These are phyloP conservation scores for Blechomonas ayalai DNA, from an alignment of 208 protist genomes.

Conservation along the genomic window DNA sequence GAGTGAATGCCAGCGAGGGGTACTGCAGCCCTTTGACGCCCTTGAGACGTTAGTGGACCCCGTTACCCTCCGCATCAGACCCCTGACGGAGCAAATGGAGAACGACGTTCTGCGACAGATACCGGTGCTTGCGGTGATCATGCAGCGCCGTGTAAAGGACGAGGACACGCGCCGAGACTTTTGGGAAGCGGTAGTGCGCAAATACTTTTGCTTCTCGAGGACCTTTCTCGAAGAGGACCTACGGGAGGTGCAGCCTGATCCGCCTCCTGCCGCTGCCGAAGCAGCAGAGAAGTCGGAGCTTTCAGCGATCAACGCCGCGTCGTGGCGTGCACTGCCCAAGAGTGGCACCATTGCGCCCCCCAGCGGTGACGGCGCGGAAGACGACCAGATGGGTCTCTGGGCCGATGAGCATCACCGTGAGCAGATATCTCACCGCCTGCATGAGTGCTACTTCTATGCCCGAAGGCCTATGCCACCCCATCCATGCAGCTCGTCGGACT, in stretches of 20 bases:
- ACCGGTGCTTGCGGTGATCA: slow-evolving; percentile 63
- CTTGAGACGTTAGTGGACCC: slow-evolving; percentile 70
- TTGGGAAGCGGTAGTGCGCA: slow-evolving; percentile 76
- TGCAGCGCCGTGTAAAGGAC: slow-evolving; percentile 43
- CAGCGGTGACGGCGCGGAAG: slow-evolving; percentile 4
- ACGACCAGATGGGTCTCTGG: not conserved
- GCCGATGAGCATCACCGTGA: not conserved
- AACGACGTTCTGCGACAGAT: slow-evolving; percentile 77
- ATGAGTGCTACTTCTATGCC: slow-evolving; percentile 9
- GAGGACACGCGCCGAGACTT: slow-evolving; percentile 48
- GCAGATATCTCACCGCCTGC: not conserved
- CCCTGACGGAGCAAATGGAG: slow-evolving; percentile 75
- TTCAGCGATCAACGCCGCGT: slow-evolving; percentile 46
- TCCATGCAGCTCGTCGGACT: not conserved
- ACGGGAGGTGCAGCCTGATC: slow-evolving; percentile 14
- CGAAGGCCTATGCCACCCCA: slow-evolving; percentile 1
- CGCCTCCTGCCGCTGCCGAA: not conserved
- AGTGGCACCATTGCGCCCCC: not conserved
- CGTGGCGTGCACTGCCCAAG: slow-evolving; percentile 46
- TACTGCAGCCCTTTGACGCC: slow-evolving; percentile 61
- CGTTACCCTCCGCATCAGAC: slow-evolving; percentile 47
- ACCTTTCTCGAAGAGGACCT: slow-evolving; percentile 79
- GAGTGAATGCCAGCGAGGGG: slow-evolving; percentile 58
- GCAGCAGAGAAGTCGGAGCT: slow-evolving; percentile 1
- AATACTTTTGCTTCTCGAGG: slow-evolving; percentile 81